Percentiles rank a stretch among this genome's conserved stretches.
These are phyloP conservation scores for Claviceps africana DNA, from an alignment of 2,329 filamentous ascomycete genomes.

Conservation along the genomic window DNA sequence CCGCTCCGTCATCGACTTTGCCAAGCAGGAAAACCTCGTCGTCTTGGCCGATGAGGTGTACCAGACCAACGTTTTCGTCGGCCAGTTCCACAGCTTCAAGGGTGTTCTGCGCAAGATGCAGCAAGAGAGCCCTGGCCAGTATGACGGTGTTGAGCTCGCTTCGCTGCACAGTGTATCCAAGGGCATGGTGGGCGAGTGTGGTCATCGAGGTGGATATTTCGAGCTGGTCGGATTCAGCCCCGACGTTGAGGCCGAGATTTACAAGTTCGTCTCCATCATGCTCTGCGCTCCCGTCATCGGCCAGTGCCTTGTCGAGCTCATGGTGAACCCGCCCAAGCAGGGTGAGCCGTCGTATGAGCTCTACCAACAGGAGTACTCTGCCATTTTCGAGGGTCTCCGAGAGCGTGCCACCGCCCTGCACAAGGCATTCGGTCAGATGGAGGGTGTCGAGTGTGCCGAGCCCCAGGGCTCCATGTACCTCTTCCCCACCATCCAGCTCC, in stretches of 20 bases:
- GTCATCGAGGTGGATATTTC: slow-evolving; percentile 94
- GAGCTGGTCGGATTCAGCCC: slow-evolving; percentile 83
- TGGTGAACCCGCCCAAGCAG: slow-evolving; percentile 84
- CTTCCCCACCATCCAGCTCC: slow-evolving; percentile 82
- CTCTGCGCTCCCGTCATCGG: slow-evolving; percentile 91
- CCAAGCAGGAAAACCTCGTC: slow-evolving; percentile 71
- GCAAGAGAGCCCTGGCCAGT: slow-evolving; percentile 57
- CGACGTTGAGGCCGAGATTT: slow-evolving; percentile 81
- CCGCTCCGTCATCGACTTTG: slow-evolving; percentile 72
- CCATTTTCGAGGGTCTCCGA: slow-evolving; percentile 65
- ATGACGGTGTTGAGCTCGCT: slow-evolving; percentile 74
- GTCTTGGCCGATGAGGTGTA: slow-evolving; percentile 96
- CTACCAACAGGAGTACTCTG: slow-evolving; percentile 74
- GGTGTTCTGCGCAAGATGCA: slow-evolving; percentile 71
- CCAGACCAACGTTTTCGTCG: slow-evolving; percentile 95
- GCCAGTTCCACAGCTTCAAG: slow-evolving; percentile 94
- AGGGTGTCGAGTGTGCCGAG: slow-evolving; percentile 79
- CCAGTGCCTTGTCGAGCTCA: slow-evolving; percentile 91
- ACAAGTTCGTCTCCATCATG: slow-evolving; percentile 97
- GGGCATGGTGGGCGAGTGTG: slow-evolving; percentile 98
- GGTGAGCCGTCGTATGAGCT: slow-evolving; percentile 75
- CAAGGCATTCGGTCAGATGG: slow-evolving; percentile 85
- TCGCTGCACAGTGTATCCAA: slow-evolving; percentile 91
- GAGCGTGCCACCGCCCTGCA: slow-evolving; percentile 74
- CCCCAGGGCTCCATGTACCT: slow-evolving; percentile 98